Conservation (phyloP, 257 asterid species). For the Hygrophila difformis region DNA sequence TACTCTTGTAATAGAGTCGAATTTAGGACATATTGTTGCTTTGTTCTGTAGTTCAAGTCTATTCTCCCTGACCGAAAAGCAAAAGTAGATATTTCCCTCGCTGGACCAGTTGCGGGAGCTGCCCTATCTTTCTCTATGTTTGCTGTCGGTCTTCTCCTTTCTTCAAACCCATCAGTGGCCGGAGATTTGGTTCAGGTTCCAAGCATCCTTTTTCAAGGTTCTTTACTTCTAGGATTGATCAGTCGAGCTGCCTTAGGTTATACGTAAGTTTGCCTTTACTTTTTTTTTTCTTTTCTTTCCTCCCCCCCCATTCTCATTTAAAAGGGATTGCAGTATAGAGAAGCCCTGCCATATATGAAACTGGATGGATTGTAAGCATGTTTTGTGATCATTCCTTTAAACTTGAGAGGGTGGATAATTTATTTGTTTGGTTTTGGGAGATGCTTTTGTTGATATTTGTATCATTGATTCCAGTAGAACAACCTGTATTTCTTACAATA, state of each 20-base stretch:
- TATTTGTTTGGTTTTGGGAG: too few species aligned
- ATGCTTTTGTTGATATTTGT: too few species aligned
- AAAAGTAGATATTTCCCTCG: conserved; percentile 76
- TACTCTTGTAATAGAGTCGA: background rate
- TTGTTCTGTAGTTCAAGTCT: conserved; percentile 74
- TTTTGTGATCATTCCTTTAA: too few species aligned
- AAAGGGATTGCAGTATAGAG: conserved; percentile 1
- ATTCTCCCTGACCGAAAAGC: conserved; percentile 94
- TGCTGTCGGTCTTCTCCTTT: conserved; percentile 68
- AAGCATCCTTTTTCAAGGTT: conserved; percentile 91
- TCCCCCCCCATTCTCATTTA: too few species aligned
- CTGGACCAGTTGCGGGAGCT: conserved; percentile 91
- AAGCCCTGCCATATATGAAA: too few species aligned
- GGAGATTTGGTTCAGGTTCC: conserved; percentile 94
- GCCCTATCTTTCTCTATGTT: conserved; percentile 80
- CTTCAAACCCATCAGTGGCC: conserved; percentile 64
- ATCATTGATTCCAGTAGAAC: too few species aligned
- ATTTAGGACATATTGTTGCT: background rate
- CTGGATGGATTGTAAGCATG: too few species aligned
- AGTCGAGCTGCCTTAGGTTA: conserved; percentile 80
- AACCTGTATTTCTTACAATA: too few species aligned
- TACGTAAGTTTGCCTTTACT: conserved; percentile 74
- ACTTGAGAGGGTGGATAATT: too few species aligned
- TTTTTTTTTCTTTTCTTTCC: too few species aligned
- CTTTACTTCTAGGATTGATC: conserved; percentile 91